These are phyloP conservation scores for Coprinopsis marcescibilis DNA, from an alignment of 768 basidiomycete genomes.

Conservation along the genomic window DNA sequence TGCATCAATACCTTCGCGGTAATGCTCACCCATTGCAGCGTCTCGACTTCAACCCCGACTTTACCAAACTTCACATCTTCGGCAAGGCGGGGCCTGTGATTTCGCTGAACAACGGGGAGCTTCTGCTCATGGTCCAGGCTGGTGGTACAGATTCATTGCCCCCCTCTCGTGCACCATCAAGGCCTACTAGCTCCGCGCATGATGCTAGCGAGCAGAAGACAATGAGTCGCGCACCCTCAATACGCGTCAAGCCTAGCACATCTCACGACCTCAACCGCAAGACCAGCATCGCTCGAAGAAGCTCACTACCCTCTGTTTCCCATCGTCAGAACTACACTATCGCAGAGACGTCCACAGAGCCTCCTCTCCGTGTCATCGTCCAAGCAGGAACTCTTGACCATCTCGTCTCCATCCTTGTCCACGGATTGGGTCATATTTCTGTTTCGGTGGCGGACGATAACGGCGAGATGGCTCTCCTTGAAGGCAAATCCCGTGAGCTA, in stretches of 20 bases:
- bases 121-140: constrained; percentile 63
- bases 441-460: constrained; percentile 84
- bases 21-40: constrained; percentile 26
- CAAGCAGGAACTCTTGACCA: constrained; percentile 73
- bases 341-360: constrained; percentile 61
- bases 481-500: constrained; percentile 68
- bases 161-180: constrained; percentile 55
- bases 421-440: constrained; percentile 70
- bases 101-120: constrained; percentile 68
- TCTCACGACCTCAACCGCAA: constrained; percentile 72
- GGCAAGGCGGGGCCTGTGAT: constrained; percentile 63
- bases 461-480: constrained; percentile 74
- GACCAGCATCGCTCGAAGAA: constrained; percentile 65
- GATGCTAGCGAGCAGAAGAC: constrained; percentile 36
- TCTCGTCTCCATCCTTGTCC: constrained; percentile 69
- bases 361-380: constrained; percentile 69
- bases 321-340: constrained; percentile 51
- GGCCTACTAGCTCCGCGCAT: constrained; percentile 62
- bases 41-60: constrained; percentile 24
- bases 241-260: constrained; percentile 69
- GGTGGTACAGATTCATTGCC: constrained; percentile 52
- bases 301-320: constrained; percentile 74
- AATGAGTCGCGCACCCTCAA: constrained; percentile 60
- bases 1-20: constrained; percentile 52
- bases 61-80: constrained; percentile 32